A percentile compares a stretch with the other conserved stretches of the same genome.
Evolutionary conservation across 1,284 basidiomycete genomes (phyloP).

Genomic region (Cutaneotrichosporon cyanovorans): DNA sequence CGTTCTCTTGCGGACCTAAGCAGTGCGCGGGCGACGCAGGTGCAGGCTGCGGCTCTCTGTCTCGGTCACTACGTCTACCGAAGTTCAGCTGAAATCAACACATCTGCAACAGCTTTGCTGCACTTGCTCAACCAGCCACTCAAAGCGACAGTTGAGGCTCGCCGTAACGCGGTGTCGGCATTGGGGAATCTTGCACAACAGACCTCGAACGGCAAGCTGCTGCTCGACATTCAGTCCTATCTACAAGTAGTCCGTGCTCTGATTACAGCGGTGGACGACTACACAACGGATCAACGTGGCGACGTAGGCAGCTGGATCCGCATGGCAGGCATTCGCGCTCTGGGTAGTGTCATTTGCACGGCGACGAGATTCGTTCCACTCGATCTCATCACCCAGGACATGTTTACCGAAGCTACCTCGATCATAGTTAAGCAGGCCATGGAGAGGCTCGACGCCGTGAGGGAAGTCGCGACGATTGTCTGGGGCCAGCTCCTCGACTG

Average conservation of each 20-base stretch:
- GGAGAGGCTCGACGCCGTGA: slow-evolving; percentile 83
- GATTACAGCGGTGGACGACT: slow-evolving; percentile 69
- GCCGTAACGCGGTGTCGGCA: slow-evolving; percentile 32
- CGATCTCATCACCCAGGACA: slow-evolving; percentile 50
- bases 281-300: slow-evolving; percentile 86
- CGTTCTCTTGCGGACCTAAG: slow-evolving; percentile 63
- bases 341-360: slow-evolving; percentile 19
- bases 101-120: slow-evolving; percentile 22
- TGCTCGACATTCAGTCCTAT: slow-evolving; percentile 16
- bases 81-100: slow-evolving; percentile 13
- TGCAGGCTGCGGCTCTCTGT: slow-evolving; percentile 70
- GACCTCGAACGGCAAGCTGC: not conserved
- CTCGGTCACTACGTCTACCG: slow-evolving; percentile 67
- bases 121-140: slow-evolving; percentile 22
- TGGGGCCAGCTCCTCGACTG: slow-evolving; percentile 26
- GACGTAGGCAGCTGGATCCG: slow-evolving; percentile 98
- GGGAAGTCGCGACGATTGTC: slow-evolving; percentile 67
- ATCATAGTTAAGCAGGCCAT: slow-evolving; percentile 79
- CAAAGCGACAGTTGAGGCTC: slow-evolving; percentile 42
- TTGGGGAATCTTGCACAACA: slow-evolving; percentile 25
- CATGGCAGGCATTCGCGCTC: slow-evolving; percentile 56
- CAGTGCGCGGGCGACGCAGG: slow-evolving; percentile 49
- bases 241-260: slow-evolving; percentile 29
- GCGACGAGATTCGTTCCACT: slow-evolving; percentile 24
- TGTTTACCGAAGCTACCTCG: slow-evolving; percentile 55